Evolutionary conservation across 345 rosid genomes (phyloP).

Genomic region (Populus pruinosa): DNA sequence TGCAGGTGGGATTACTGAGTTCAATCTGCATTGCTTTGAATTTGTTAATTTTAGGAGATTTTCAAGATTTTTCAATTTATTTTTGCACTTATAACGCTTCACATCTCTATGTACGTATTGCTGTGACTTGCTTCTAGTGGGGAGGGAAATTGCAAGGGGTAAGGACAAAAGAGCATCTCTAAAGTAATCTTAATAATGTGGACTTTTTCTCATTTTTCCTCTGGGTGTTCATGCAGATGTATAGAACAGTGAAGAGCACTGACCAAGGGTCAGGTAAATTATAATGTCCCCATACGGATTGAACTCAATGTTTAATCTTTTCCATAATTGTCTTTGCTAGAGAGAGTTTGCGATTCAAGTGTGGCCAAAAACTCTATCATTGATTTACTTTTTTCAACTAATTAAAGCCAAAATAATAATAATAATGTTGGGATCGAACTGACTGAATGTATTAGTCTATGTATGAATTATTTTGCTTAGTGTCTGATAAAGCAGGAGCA

Average conservation of each 20-base stretch:
- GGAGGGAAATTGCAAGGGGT: constrained; percentile 27
- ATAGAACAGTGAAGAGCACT: constrained; percentile 98
- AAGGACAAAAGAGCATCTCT: constrained; percentile 56
- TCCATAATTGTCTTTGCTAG: constrained; percentile 17
- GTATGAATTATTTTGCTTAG: constrained; percentile 20
- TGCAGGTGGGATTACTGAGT: constrained; percentile 62
- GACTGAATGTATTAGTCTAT: constrained; percentile 4
- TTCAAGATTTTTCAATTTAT: constrained; percentile 15
- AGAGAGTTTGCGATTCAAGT: not conserved
- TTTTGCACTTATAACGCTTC: constrained; percentile 20
- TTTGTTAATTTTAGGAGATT: constrained; percentile 1
- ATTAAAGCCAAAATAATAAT: too few species aligned
- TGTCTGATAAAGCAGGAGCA: constrained; percentile 35
- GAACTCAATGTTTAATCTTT: constrained; percentile 10
- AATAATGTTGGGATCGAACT: not conserved
- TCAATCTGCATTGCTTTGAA: constrained; percentile 23
- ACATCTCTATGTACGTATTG: constrained; percentile 5
- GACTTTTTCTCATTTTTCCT: constrained; percentile 30
- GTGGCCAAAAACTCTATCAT: constrained; percentile 16
- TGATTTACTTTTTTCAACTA: constrained; percentile 24
- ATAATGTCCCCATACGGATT: constrained; percentile 1
- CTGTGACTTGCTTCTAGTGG: constrained; percentile 30
- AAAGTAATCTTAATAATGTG: constrained; percentile 33
- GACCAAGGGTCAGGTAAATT: constrained; percentile 72
- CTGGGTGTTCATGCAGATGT: constrained; percentile 79